These are phyloP conservation scores for Ceriops tagal DNA, from an alignment of 345 rosid species.

Conservation along the genomic window DNA sequence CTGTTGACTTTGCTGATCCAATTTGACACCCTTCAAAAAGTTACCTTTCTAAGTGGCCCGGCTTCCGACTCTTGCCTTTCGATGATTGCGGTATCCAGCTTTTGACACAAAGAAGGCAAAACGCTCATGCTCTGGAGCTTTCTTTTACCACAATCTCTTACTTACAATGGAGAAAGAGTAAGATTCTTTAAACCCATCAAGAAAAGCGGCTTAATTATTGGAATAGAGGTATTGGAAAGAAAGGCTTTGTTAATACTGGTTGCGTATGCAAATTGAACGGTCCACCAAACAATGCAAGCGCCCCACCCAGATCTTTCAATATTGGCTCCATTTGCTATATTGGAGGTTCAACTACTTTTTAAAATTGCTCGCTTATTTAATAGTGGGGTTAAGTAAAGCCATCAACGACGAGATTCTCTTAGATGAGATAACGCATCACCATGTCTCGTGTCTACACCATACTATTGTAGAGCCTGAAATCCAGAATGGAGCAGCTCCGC, in stretches of 20 bases:
- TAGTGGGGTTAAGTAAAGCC: neutral
- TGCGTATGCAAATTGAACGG: slow-evolving; percentile 4
- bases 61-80: neutral
- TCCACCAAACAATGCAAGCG: slow-evolving; percentile 15
- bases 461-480: neutral
- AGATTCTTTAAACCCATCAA: neutral
- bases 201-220: slow-evolving; percentile 5
- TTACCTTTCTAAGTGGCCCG: slow-evolving; percentile 7
- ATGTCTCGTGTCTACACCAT: slow-evolving; percentile 26
- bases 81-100: slow-evolving; percentile 7
- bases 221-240: neutral
- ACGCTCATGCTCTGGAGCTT: slow-evolving; percentile 14
- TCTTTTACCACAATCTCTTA: neutral
- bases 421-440: slow-evolving; percentile 20
- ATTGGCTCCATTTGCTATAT: slow-evolving; percentile 12
- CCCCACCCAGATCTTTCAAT: slow-evolving; percentile 1
- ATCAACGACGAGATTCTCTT: neutral
- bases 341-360: slow-evolving; percentile 6
- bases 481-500: neutral
- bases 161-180: neutral
- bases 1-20: slow-evolving; percentile 8
- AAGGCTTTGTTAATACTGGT: slow-evolving; percentile 13
- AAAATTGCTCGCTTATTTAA: slow-evolving; percentile 4
- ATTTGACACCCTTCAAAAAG: slow-evolving; percentile 12
- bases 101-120: slow-evolving; percentile 19